Evolutionary conservation across 2,329 filamentous ascomycete species (phyloP).

Genomic region (Triangularia setosa): DNA sequence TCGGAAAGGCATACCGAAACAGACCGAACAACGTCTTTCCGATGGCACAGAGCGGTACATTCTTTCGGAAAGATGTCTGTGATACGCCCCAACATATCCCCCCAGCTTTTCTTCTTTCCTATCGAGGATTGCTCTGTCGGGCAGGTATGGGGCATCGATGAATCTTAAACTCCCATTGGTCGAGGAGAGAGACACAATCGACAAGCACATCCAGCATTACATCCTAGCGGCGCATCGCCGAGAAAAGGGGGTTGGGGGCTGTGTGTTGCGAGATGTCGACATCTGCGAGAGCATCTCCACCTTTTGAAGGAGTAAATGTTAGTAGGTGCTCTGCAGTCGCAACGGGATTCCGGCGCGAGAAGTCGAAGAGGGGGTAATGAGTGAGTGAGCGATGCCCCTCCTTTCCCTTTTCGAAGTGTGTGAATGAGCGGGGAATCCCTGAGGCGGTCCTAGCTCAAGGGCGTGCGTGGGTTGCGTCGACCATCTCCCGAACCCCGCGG

Average conservation of each 20-base stretch:
- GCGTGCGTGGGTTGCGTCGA: neutral
- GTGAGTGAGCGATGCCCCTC: neutral
- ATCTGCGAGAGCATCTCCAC: neutral
- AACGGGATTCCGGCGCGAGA: constrained; percentile 1
- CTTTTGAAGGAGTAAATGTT: neutral
- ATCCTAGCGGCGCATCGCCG: neutral
- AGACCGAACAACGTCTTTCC: neutral
- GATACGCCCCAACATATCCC: constrained; percentile 10
- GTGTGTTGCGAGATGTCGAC: constrained; percentile 4
- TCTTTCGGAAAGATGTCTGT: constrained; percentile 13
- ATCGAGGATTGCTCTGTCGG: constrained; percentile 7
- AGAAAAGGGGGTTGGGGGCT: constrained; percentile 3
- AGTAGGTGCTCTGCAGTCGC: neutral
- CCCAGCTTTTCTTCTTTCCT: neutral
- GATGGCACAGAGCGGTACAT: neutral
- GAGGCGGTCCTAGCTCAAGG: neutral
- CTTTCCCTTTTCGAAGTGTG: neutral
- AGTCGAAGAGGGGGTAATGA: constrained; percentile 1
- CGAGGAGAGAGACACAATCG: neutral
- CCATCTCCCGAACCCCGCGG: neutral
- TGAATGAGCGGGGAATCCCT: neutral
- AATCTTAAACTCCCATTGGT: neutral
- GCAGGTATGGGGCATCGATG: constrained; percentile 16
- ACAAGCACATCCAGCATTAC: neutral
- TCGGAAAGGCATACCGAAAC: neutral